phyloP scores from a whole-genome alignment of 1,139 yeast species.

The Candida neerlandica region DNA sequence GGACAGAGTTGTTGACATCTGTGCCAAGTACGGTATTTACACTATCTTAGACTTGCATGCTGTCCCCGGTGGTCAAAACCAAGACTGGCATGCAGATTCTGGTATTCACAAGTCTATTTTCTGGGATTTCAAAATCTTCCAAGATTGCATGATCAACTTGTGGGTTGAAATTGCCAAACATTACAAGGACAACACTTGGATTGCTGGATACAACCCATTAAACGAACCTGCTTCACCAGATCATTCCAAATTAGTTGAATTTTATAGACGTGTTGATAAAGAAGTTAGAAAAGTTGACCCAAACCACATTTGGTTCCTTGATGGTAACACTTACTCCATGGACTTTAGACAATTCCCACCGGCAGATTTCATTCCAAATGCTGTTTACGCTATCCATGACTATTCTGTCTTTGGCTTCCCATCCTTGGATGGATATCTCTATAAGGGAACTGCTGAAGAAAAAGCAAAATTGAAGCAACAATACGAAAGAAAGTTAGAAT shows the following conservation, averaged over 20 bases:
- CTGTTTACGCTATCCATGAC: slow-evolving; percentile 52
- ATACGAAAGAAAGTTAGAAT: slow-evolving; percentile 44
- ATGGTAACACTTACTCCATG: slow-evolving; percentile 51
- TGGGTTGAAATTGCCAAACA: slow-evolving; percentile 45
- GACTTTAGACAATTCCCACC: slow-evolving; percentile 47
- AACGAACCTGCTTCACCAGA: slow-evolving; percentile 49
- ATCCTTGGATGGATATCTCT: slow-evolving; percentile 29
- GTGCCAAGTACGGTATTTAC: slow-evolving; percentile 42
- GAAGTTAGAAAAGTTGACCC: slow-evolving; percentile 43
- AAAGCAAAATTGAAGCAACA: slow-evolving; percentile 31
- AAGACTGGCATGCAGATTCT: slow-evolving; percentile 52
- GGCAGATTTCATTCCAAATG: slow-evolving; percentile 33
- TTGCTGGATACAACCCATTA: slow-evolving; percentile 52
- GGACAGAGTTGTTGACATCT: slow-evolving; percentile 41
- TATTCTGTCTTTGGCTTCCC: slow-evolving; percentile 47
- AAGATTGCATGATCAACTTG: slow-evolving; percentile 41
- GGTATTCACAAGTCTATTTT: slow-evolving; percentile 44
- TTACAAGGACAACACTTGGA: slow-evolving; percentile 44
- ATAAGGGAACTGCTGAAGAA: slow-evolving; percentile 34
- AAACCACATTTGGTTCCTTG: slow-evolving; percentile 46
- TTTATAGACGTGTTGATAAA: slow-evolving; percentile 35
- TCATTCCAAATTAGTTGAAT: slow-evolving; percentile 38
- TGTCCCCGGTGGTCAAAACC: slow-evolving; percentile 52
- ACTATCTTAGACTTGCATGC: slow-evolving; percentile 49
- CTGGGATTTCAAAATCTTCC: slow-evolving; percentile 49